These are phyloP conservation scores for Diaporthe nobilis DNA, from an alignment of 2,329 filamentous ascomycete species.

Conservation along the genomic window DNA sequence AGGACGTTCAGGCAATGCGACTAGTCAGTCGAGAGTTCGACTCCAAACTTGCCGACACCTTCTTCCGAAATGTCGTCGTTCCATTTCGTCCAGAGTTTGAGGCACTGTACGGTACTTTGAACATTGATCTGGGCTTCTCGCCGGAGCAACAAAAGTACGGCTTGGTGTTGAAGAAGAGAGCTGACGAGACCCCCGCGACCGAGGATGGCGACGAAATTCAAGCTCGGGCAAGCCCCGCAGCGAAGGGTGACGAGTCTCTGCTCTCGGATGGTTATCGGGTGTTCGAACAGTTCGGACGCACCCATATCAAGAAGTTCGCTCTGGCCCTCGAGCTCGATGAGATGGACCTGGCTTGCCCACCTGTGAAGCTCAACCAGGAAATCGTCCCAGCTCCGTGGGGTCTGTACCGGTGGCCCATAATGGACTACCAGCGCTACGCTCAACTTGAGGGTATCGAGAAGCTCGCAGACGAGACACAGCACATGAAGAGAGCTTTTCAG, in stretches of 20 bases:
- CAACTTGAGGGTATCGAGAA: slow-evolving; percentile 72
- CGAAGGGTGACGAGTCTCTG: slow-evolving; percentile 48
- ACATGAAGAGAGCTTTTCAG: slow-evolving; percentile 71
- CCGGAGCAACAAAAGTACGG: slow-evolving; percentile 39
- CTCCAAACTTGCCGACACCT: slow-evolving; percentile 48
- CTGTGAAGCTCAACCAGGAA: slow-evolving; percentile 69
- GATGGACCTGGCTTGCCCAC: slow-evolving; percentile 62
- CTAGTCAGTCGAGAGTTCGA: slow-evolving; percentile 71
- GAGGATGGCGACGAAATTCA: not conserved
- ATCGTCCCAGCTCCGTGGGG: slow-evolving; percentile 73
- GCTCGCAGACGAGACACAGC: slow-evolving; percentile 73
- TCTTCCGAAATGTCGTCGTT: slow-evolving; percentile 75
- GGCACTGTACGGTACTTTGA: slow-evolving; percentile 53
- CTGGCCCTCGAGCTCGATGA: slow-evolving; percentile 79
- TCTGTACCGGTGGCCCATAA: slow-evolving; percentile 74
- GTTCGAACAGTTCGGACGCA: slow-evolving; percentile 70
- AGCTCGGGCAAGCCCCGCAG: slow-evolving; percentile 41
- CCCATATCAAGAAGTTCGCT: slow-evolving; percentile 73
- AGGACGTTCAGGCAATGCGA: slow-evolving; percentile 72
- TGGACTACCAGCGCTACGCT: slow-evolving; percentile 71
- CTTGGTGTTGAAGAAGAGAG: slow-evolving; percentile 47
- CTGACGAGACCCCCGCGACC: not conserved
- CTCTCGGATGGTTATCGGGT: slow-evolving; percentile 69
- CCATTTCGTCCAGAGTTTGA: slow-evolving; percentile 74
- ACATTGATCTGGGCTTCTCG: slow-evolving; percentile 45